phyloP scores from a whole-genome alignment of 2,329 filamentous ascomycete genomes.

The Escovopsis weberi region DNA sequence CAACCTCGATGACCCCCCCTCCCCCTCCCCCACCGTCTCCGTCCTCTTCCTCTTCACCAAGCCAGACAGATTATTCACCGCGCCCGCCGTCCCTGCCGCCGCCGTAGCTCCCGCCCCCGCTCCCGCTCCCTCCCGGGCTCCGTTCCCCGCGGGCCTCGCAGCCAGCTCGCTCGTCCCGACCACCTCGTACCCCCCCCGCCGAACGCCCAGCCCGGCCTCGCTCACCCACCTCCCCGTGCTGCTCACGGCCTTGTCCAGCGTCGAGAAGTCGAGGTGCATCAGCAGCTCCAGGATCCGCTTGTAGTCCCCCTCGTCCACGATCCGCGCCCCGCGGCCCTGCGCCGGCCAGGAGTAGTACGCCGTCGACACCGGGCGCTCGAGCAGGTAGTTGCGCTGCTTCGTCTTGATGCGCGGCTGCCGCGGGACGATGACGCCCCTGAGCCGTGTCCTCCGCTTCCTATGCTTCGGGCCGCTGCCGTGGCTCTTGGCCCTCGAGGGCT shows the following conservation, averaged over 20 bases:
- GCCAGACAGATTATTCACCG: slow-evolving; percentile 33
- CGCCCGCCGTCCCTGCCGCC: slow-evolving; percentile 4
- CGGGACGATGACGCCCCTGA: slow-evolving; percentile 45
- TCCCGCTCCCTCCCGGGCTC: no score
- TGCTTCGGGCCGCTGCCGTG: slow-evolving; percentile 14
- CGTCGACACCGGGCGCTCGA: slow-evolving; percentile 36
- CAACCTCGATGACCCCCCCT: slow-evolving; percentile 4
- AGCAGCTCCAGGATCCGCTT: slow-evolving; percentile 54
- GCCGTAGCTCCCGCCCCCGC: slow-evolving; percentile 3
- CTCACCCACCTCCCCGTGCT: slow-evolving; percentile 58
- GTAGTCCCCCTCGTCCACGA: slow-evolving; percentile 51
- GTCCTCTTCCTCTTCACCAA: slow-evolving; percentile 34
- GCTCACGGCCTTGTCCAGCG: slow-evolving; percentile 42
- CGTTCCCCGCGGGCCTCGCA: no score
- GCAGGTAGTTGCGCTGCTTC: slow-evolving; percentile 32
- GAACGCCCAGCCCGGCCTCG: slow-evolving; percentile 42
- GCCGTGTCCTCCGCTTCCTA: slow-evolving; percentile 29
- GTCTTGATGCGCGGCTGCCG: slow-evolving; percentile 53
- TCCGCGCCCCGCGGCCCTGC: slow-evolving; percentile 44
- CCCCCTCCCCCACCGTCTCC: slow-evolving; percentile 10
- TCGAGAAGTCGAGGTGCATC: slow-evolving; percentile 60
- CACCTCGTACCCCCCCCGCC: slow-evolving; percentile 36
- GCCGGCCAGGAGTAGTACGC: slow-evolving; percentile 53
- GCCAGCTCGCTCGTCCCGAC: slow-evolving; percentile 25
- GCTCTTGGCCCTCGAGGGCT: slow-evolving; percentile 5